Evolutionary conservation across 2,329 filamentous ascomycete genomes (phyloP), one percentile per base, ranked within the genome.

Genomic region (Botrytis porri): DNA sequence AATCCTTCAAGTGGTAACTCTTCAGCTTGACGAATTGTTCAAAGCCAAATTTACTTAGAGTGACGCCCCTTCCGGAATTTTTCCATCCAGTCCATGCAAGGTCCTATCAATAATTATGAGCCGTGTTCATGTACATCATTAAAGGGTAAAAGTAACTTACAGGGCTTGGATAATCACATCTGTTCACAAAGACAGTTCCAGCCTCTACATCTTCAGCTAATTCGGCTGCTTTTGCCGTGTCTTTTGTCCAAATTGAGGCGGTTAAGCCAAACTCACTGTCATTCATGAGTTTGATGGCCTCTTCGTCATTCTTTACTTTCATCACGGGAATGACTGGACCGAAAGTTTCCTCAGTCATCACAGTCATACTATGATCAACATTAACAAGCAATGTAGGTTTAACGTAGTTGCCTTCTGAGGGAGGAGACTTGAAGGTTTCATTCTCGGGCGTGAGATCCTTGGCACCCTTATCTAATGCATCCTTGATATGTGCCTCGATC

Each of bases 61-160:
- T 98, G 78, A 95, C 92, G 35, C 95, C 95, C 82, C 93, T 95
- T 76, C 95, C 95, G 74, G 94, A 97, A 82, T 97, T 94, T 86
- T 98, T 98, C 94, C 94, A 98, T 18, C 95, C 95, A 3, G 95
- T 96, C 94, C 94, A 97, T n/a, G 94, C 94, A 77, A 97, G 88
- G 82, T 97, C 94, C 93, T 95, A 78, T 61, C 45, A 64, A 57
- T 60, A 77, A 62, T 74, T 74, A 70, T 79, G 73, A 78, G 78
- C 77, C 73, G 80, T 77, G 66, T 59, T 37, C 37, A 51, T 35
- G 54, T 37, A 37, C 45, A 62, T 60, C 35, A 5, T 62, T 54
- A 54, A 69, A 25, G 59, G 57, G 51, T 43, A 69, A 41, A 43
- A 37, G 41, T 62, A 75, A 88, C 92, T 86, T 88, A 95, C 94